Evolutionary conservation across 306 rosid species (phyloP), one percentile per base, ranked within the genome.

Genomic region (Acmispon strigosus): DNA sequence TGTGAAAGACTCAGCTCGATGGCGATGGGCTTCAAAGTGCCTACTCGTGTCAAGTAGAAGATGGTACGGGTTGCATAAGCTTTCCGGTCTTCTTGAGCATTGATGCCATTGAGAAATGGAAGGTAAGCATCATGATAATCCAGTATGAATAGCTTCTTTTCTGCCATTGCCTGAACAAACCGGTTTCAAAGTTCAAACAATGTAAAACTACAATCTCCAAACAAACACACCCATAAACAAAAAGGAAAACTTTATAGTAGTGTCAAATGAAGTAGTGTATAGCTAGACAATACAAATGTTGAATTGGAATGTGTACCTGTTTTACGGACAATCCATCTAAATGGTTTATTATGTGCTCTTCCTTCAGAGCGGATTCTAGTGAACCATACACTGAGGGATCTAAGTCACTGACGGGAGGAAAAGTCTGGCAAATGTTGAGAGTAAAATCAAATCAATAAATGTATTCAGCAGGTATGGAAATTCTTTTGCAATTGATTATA

Each of bases 31-130:
- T 78, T 82, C 52, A 82, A 69, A 20, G 80, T 73, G 4, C 83
- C 83, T 0, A 69, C 4, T 43, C 5, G 14, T 2, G 74, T 77
- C 61, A 74, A 34, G 57, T 63, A 69, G 8, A 75, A 70, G 10
- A 82, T 69, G 41, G 80, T 69, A 2, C 83, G 75, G 0, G 86
- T 82, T 32, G 83, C 86, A 69, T 78, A 78, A 39, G 83, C 75
- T 59, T 78, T 78, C 7, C 57, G 51, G n/a, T 78, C 78, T 48
- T 74, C 78, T 0, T 14, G 37, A 47, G 41, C 68, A 74, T 81
- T 82, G 27, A 82, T 82, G 59, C 61, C 78, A 7, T 78, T 50
- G 3, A 82, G 72, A 69, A 69, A 78, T 56, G 83, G 86, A 10
- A 82, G 48, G 24, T 69, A 78, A 2, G 49, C 65, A 4, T 82